Evolutionary conservation across 169 alveolate genomes (phyloP).

Genomic region (Plasmodium blacklocki): DNA sequence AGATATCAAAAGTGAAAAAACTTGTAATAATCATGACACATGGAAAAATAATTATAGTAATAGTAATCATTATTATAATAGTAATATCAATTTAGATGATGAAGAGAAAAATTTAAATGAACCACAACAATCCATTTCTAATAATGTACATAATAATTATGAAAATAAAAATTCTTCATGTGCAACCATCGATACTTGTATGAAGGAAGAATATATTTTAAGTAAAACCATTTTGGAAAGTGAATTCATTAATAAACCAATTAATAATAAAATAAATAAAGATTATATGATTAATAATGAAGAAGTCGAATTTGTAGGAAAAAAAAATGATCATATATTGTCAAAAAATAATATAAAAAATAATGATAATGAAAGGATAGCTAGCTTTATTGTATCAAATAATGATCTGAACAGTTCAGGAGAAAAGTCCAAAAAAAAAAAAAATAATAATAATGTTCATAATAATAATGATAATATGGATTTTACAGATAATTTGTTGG

Average conservation of each 20-base stretch:
- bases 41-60: neutral
- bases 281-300: neutral
- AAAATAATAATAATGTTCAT: neutral
- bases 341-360: neutral
- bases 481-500: neutral
- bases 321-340: neutral
- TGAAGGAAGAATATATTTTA: conserved; percentile 2
- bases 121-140: neutral
- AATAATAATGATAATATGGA: too few relatives aligned
- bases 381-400: neutral
- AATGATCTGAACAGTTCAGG: neutral
- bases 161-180: conserved; percentile 18
- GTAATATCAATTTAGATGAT: neutral
- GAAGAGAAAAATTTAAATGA: too few relatives aligned
- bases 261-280: neutral
- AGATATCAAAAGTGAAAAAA: neutral
- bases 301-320: neutral
- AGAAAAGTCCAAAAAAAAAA: neutral
- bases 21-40: neutral
- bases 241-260: too few relatives aligned
- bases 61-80: neutral
- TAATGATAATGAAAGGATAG: neutral
- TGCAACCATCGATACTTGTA: neutral
- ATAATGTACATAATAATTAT: conserved; percentile 2
- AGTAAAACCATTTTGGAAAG: neutral